Percentiles rank a stretch among this genome's conserved stretches.
phyloP scores from a whole-genome alignment of 495 filamentous ascomycete species.

The Jackrogersella minutella region DNA sequence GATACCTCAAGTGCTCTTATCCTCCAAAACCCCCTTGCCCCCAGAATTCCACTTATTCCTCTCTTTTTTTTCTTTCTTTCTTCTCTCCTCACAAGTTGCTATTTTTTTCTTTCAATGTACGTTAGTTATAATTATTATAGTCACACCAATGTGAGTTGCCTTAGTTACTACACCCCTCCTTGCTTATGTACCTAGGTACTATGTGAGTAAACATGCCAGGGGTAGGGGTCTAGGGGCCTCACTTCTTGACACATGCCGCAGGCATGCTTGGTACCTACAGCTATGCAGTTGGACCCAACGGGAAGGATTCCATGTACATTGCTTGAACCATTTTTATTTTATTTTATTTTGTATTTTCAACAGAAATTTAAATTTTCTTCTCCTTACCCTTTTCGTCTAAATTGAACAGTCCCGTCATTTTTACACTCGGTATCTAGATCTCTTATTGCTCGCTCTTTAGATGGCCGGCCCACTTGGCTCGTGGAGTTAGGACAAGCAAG shows the following conservation, averaged over 20 bases:
- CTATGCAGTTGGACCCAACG: conserved; percentile 29
- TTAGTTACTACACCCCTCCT: no score
- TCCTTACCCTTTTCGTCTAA: conserved; percentile 21
- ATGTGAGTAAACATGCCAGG: conserved; percentile 23
- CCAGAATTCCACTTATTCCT: conserved; percentile 4
- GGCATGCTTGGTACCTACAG: conserved; percentile 30
- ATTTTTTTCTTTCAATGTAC: background rate
- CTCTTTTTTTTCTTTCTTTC: background rate
- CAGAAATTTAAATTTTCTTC: no score
- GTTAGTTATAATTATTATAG: conserved; percentile 20
- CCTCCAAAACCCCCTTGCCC: conserved; percentile 21
- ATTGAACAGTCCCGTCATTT: background rate
- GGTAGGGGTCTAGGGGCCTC: conserved; percentile 4
- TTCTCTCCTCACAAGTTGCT: conserved; percentile 5
- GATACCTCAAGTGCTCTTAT: background rate
- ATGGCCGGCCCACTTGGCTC: conserved; percentile 32
- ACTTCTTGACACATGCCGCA: conserved; percentile 30
- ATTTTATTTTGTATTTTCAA: conserved; percentile 11
- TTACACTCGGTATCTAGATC: conserved; percentile 18
- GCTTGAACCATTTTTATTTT: conserved; percentile 4
- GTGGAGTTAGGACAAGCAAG: conserved; percentile 24
- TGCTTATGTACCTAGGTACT: no score
- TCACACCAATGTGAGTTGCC: conserved; percentile 22
- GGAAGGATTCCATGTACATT: conserved; percentile 28
- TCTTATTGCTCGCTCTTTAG: conserved; percentile 2